Percentiles rank a stretch among this genome's conserved stretches.
These are phyloP conservation scores for Malus hybrid DNA, from an alignment of 331 rosid genomes.

Conservation along the genomic window DNA sequence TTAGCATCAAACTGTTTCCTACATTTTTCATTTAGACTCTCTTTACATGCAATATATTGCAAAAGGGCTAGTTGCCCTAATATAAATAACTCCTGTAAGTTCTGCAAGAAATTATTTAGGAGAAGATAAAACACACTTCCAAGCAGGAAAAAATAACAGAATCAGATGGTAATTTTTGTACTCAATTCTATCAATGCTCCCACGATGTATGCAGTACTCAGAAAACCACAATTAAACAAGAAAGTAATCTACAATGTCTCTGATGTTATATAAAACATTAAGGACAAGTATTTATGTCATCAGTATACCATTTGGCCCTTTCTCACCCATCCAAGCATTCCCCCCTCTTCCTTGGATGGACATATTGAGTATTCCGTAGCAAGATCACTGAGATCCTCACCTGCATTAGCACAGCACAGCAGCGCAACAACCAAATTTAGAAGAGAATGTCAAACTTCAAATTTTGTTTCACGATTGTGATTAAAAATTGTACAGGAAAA, in stretches of 20 bases:
- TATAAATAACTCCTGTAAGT: not conserved
- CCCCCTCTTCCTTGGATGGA: slow-evolving; percentile 88
- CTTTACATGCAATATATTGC: not conserved
- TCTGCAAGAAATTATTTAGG: not conserved
- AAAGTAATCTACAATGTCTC: not conserved
- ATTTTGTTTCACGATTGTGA: not conserved
- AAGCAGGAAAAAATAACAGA: not conserved
- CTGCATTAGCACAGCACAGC: slow-evolving; percentile 24
- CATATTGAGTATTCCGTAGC: slow-evolving; percentile 73
- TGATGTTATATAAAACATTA: slow-evolving; percentile 2
- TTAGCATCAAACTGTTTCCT: too few relatives aligned
- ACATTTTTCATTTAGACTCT: not conserved
- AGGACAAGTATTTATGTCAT: slow-evolving; percentile 4
- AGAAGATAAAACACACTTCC: not conserved
- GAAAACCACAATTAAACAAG: slow-evolving; percentile 5
- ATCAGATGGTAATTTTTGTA: not conserved
- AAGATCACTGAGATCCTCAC: slow-evolving; percentile 93
- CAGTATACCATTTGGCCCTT: slow-evolving; percentile 84
- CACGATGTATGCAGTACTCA: not conserved
- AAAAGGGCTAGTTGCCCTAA: not conserved
- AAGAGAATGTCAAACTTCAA: not conserved
- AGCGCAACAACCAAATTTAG: not conserved
- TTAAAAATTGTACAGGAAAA: not conserved
- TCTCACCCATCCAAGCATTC: slow-evolving; percentile 97
- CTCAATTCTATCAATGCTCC: not conserved